phyloP scores from a whole-genome alignment of 2,329 filamentous ascomycete genomes.

The Claviceps quebecensis region DNA sequence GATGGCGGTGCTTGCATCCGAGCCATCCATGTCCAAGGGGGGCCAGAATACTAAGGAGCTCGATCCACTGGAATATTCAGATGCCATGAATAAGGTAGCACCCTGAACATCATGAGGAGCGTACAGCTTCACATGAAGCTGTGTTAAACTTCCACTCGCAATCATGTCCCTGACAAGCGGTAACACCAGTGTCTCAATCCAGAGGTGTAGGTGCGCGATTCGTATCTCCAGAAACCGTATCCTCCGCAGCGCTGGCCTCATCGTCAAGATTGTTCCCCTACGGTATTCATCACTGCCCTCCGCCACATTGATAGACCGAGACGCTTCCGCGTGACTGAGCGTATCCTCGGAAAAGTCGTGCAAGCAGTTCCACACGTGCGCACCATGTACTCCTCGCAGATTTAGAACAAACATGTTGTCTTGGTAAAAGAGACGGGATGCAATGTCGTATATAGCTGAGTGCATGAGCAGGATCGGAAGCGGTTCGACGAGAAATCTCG shows the following conservation, averaged over 20 bases:
- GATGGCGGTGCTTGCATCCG: not conserved
- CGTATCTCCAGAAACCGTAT: conserved; percentile 16
- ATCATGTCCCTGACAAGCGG: conserved; percentile 19
- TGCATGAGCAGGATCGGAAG: conserved; percentile 19
- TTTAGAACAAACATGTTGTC: conserved; percentile 19
- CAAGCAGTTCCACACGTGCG: conserved; percentile 14
- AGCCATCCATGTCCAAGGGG: not conserved
- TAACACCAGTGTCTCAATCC: conserved; percentile 16
- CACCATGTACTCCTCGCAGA: conserved; percentile 14
- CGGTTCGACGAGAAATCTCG: conserved; percentile 9
- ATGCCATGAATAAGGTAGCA: not conserved
- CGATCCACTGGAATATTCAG: not conserved
- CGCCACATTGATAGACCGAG: not conserved
- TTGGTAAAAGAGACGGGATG: conserved; percentile 19
- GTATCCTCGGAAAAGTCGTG: conserved; percentile 7
- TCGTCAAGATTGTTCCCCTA: conserved; percentile 9
- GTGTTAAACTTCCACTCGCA: conserved; percentile 16
- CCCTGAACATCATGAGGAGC: not conserved
- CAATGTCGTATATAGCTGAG: conserved; percentile 18
- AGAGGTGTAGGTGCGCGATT: conserved; percentile 18
- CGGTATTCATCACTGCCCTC: conserved; percentile 8
- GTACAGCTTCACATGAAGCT: conserved; percentile 9
- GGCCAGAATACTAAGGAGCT: not conserved
- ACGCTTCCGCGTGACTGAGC: not conserved
- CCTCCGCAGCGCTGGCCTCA: conserved; percentile 13